Percentiles rank a stretch among this genome's conserved stretches.
Conservation (phyloP, 2,329 filamentous ascomycete species). For the Aspergillus sp. region DNA sequence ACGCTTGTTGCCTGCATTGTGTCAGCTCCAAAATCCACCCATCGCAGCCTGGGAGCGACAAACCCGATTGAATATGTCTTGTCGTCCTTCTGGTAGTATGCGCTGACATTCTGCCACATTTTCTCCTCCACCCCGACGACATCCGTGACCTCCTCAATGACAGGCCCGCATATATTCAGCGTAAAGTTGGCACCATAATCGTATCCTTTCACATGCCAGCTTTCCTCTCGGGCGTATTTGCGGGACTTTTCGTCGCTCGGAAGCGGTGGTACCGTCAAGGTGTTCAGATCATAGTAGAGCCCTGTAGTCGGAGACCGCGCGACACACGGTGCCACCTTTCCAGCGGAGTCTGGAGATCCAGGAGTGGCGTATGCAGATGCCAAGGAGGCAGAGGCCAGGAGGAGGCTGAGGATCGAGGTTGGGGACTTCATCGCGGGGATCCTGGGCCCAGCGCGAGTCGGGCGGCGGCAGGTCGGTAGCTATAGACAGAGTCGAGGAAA, state of each 20-base stretch:
- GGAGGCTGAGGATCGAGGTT: conserved; percentile 28
- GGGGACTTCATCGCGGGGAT: conserved; percentile 36
- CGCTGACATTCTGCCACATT: conserved; percentile 49
- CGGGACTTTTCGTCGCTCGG: conserved; percentile 38
- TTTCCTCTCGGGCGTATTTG: conserved; percentile 41
- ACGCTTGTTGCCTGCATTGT: conserved; percentile 39
- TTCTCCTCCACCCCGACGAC: conserved; percentile 46
- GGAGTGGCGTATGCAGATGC: conserved; percentile 33
- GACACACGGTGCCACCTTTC: conserved; percentile 58
- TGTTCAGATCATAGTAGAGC: conserved; percentile 63
- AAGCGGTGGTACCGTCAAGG: conserved; percentile 54
- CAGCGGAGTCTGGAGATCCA: conserved; percentile 40
- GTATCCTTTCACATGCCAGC: conserved; percentile 50
- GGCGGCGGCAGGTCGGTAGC: background rate
- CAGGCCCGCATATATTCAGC: conserved; percentile 51
- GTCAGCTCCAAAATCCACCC: background rate
- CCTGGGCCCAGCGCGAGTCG: conserved; percentile 3
- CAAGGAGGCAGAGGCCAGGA: conserved; percentile 35
- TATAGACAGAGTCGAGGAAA: conserved; percentile 1
- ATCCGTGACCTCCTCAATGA: conserved; percentile 47
- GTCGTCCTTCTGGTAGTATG: conserved; percentile 46
- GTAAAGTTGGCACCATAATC: conserved; percentile 54
- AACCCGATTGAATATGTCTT: conserved; percentile 50
- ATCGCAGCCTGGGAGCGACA: background rate
- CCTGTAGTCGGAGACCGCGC: conserved; percentile 61